Base-by-base conservation (phyloP, 2,329 filamentous ascomycete genomes). In the Xylariaceae sp. region DNA sequence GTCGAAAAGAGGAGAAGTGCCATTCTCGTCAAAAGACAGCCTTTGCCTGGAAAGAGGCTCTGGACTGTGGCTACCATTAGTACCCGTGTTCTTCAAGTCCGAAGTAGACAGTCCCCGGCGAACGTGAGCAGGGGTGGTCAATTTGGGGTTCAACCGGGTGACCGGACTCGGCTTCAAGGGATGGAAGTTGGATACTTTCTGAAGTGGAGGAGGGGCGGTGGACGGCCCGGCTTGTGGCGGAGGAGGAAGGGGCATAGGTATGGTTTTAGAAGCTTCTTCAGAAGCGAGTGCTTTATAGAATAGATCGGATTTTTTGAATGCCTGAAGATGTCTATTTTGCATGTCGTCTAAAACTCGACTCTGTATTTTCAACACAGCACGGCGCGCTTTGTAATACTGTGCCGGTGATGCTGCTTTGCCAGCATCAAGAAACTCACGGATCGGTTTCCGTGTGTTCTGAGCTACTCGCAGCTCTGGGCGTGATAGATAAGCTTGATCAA, bases 231-330 rank as follows among this genome's bases (percentile, higher is more conserved):
- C 57, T 33, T 51, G 55, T 33, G 44, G 49, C 39, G 45, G 61
- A 27, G 22, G 22, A 27, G 22, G 22, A 27, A 7, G 22, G 50
- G 44, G 54, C 19, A 48, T 39, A 48, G 57, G 17, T 36, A 48
- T 57, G 44, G 64, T 74, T 47, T 67, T 75, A 1, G 80, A 75
- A 39, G 81, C 77, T 68, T 96, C 90, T 62, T 95, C 89, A 11
- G 92, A 88, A 7, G 92, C 90, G 1, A 99, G 76, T 65, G 91
- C 96, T 67, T 99, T 99, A 75, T 94, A 97, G 66, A 90, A 99
- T 1, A 99, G 70, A 63, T 97, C 94, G 0, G 94, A 96, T 59
- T 85, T 88, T 64, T 91, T 95, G 73, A 99, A 99, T 17, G 81
- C 82, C 15, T 87, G 83, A 56, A 94, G 94, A 63, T 95, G 82